A percentile compares a stretch with the other conserved stretches of the same genome.
These are phyloP conservation scores for Phyllosticta citribraziliensis DNA, from an alignment of 2,329 filamentous ascomycete species.

Conservation along the genomic window DNA sequence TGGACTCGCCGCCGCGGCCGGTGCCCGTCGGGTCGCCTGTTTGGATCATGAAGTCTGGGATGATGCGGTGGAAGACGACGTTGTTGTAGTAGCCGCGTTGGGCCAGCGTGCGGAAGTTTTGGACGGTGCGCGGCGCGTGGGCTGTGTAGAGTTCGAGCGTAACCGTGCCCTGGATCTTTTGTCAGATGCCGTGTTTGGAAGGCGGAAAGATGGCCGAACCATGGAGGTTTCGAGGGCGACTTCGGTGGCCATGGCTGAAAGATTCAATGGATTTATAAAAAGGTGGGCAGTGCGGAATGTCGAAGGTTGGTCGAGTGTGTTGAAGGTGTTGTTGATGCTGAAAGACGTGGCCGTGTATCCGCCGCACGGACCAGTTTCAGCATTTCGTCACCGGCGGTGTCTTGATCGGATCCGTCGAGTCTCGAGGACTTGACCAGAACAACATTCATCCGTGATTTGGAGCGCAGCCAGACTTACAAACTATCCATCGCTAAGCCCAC, in stretches of 20 bases:
- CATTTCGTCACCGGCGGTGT: background rate
- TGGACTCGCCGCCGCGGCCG: constrained; percentile 76
- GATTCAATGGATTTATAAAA: too few species aligned
- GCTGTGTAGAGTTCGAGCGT: constrained; percentile 79
- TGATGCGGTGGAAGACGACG: constrained; percentile 86
- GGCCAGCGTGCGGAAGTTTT: constrained; percentile 75
- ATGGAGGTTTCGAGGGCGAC: constrained; percentile 78
- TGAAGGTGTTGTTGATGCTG: background rate
- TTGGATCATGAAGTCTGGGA: constrained; percentile 94
- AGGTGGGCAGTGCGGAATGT: background rate
- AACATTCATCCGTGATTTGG: background rate
- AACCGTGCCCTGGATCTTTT: constrained; percentile 58
- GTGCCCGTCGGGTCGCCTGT: constrained; percentile 91
- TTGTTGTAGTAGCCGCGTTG: constrained; percentile 79
- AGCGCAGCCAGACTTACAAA: background rate
- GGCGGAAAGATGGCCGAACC: constrained; percentile 39
- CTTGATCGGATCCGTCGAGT: background rate
- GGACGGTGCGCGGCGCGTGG: constrained; percentile 83
- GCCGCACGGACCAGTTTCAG: background rate
- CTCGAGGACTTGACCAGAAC: background rate
- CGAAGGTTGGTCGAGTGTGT: too few species aligned
- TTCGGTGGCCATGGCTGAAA: constrained; percentile 60
- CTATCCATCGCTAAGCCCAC: background rate
- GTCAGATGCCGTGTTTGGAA: constrained; percentile 11
- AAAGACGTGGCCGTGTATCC: background rate